A percentile compares a stretch with the other conserved stretches of the same genome.
Conservation (phyloP, 2,329 filamentous ascomycete species). For the Xylariomycetidae sp. region DNA sequence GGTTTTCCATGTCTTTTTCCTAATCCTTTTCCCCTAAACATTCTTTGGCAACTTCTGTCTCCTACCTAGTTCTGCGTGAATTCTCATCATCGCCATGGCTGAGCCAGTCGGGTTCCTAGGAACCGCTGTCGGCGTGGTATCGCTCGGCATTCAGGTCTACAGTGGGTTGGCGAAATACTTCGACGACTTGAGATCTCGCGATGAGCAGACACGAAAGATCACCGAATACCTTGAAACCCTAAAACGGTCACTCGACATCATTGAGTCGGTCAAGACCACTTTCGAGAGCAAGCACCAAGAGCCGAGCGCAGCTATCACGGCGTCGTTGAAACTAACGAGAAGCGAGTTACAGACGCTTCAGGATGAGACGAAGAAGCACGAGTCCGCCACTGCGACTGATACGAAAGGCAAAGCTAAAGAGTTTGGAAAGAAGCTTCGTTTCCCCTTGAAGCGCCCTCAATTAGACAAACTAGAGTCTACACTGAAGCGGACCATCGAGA, state of each 20-base stretch:
- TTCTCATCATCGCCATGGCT: too few relatives aligned
- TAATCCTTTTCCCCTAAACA: too few relatives aligned
- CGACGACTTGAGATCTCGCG: conserved; percentile 4
- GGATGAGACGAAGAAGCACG: conserved; percentile 2
- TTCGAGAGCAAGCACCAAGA: conserved; percentile 1
- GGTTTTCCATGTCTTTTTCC: too few relatives aligned
- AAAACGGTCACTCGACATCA: background rate
- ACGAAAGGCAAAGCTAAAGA: conserved; percentile 7
- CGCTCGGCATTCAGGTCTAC: conserved; percentile 12
- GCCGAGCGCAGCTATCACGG: conserved; percentile 2
- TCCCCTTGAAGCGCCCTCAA: conserved; percentile 2
- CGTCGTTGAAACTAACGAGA: conserved; percentile 2
- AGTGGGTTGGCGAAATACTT: conserved; percentile 7
- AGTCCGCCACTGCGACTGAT: conserved; percentile 1
- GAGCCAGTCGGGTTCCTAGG: conserved; percentile 6
- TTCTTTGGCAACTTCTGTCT: too few relatives aligned
- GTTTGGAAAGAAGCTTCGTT: conserved; percentile 6
- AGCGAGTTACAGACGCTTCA: conserved; percentile 4
- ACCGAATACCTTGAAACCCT: conserved; percentile 3
- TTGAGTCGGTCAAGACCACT: conserved; percentile 2
- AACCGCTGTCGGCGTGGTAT: conserved; percentile 7
- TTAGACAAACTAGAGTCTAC: conserved; percentile 5
- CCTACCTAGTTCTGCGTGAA: too few relatives aligned
- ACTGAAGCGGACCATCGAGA: conserved; percentile 2
- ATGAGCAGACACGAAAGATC: conserved; percentile 4